These are phyloP conservation scores for Cadophora sp. DNA, from an alignment of 2,329 filamentous ascomycete species.

Conservation along the genomic window DNA sequence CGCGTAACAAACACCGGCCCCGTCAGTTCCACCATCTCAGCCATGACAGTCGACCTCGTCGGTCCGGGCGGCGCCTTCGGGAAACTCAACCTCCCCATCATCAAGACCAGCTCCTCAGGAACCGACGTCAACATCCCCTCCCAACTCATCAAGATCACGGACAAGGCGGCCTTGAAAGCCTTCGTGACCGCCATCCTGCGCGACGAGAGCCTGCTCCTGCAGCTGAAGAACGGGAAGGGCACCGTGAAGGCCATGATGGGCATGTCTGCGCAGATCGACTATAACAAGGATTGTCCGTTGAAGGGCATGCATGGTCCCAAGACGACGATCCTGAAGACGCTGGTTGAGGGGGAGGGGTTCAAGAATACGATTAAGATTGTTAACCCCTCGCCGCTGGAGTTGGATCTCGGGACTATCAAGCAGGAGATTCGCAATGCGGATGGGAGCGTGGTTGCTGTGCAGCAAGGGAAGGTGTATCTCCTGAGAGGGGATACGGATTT, in stretches of 20 bases:
- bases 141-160: slow-evolving; percentile 26
- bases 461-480: slow-evolving; percentile 27
- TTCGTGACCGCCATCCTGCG: slow-evolving; percentile 26
- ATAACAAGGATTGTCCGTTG: slow-evolving; percentile 25
- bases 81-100: slow-evolving; percentile 22
- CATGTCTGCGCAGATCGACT: slow-evolving; percentile 17
- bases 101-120: slow-evolving; percentile 24
- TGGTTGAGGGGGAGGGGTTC: slow-evolving; percentile 15
- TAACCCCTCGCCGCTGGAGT: slow-evolving; percentile 27
- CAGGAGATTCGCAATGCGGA: slow-evolving; percentile 24
- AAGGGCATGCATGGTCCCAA: slow-evolving; percentile 29
- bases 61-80: slow-evolving; percentile 25
- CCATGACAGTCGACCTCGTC: slow-evolving; percentile 27
- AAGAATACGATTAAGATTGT: slow-evolving; percentile 22
- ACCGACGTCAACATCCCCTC: slow-evolving; percentile 22
- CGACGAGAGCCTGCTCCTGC: slow-evolving; percentile 23
- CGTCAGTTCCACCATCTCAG: slow-evolving; percentile 24
- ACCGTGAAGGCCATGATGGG: slow-evolving; percentile 25
- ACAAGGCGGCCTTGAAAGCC: slow-evolving; percentile 24
- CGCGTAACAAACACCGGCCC: slow-evolving; percentile 25
- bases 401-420: slow-evolving; percentile 28
- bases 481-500: slow-evolving; percentile 19
- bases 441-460: slow-evolving; percentile 23
- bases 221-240: slow-evolving; percentile 23
- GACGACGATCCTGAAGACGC: slow-evolving; percentile 23